Base-by-base conservation (phyloP, 2,329 filamentous ascomycete species). In the Verticillium alfalfae region DNA sequence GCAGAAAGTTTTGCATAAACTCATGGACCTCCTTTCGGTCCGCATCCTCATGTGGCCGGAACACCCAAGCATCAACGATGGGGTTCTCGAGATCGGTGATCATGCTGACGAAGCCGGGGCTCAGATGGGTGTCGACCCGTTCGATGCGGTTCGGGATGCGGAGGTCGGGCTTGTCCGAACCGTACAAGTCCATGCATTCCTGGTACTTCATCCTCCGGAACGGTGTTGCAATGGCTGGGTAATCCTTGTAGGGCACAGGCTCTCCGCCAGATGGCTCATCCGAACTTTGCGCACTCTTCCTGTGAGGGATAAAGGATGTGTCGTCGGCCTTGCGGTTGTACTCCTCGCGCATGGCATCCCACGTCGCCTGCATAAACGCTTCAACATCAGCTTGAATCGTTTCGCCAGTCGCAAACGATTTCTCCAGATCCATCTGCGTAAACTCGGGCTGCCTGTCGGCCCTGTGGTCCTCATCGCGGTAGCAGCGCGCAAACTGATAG, bases 361-460 rank as follows among this genome's bases (percentile, higher is more conserved):
- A 90, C 0, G 92, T 70, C 6, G 73, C 70, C 12, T 74, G 76
- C 7, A 92, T 70, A 3, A 91, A 73, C 1, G 60, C 60, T 66
- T 88, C 83, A 5, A 84, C 70, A 2, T 73, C 65, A 3, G 60
- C 61, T 85, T 91, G 93, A 9, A 96, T 89, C 66, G 89, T 83
- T 57, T 86, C 75, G 7, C 89, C 89, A 6, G 80, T 86, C 0
- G 89, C 88, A 76, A 97, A 99, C 0, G 91, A 86, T 89, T 96
- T 95, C 73, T 99, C 95, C 68, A 99, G 75, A 84, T 99, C 95
- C 59, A 97, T 89, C 80, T 96, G 93, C 1, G 95, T 97, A 71
- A 99, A 99, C 72, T 99, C 95, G 0, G 95, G 96, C 71, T 99
- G 95, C 49, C 95, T 84, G 73, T 99, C 96, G 1, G 94, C 91